Evolutionary conservation across 345 rosid genomes (phyloP).

Genomic region (Limnanthes douglasii): DNA sequence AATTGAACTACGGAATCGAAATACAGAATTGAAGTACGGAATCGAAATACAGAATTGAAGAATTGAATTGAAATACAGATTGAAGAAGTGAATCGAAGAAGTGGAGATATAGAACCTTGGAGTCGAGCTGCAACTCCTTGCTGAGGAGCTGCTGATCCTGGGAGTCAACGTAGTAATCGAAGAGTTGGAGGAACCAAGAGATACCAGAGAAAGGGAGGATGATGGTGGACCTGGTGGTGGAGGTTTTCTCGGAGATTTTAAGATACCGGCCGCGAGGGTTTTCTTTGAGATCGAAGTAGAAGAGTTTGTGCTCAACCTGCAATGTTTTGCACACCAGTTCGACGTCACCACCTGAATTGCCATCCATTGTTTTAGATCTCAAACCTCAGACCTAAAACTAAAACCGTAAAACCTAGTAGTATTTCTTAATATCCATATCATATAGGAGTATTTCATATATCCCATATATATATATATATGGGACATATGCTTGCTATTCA

Average conservation of each 20-base stretch:
- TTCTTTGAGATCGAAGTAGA: constrained; percentile 93
- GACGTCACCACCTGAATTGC: constrained; percentile 58
- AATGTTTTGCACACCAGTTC: constrained; percentile 92
- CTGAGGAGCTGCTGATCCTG: constrained; percentile 81
- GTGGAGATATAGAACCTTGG: constrained; percentile 33
- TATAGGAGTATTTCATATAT: no score
- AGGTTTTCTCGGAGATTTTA: constrained; percentile 94
- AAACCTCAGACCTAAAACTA: no score
- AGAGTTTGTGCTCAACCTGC: constrained; percentile 94
- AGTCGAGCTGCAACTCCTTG: constrained; percentile 96
- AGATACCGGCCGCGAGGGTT: constrained; percentile 92
- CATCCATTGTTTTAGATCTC: no score
- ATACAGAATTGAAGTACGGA: constrained; percentile 5
- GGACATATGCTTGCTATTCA: no score
- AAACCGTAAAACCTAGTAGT: no score
- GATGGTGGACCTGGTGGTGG: constrained; percentile 98
- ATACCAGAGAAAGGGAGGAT: constrained; percentile 93
- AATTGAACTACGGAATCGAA: constrained; percentile 1
- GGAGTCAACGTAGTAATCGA: constrained; percentile 85
- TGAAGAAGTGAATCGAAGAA: background rate
- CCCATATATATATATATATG: no score
- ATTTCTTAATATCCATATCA: no score
- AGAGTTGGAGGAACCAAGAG: constrained; percentile 97
- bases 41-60: background rate
- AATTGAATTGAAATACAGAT: constrained; percentile 11